Base-by-base conservation (phyloP, 805 yeast genomes). In the Candida tallmaniae region DNA sequence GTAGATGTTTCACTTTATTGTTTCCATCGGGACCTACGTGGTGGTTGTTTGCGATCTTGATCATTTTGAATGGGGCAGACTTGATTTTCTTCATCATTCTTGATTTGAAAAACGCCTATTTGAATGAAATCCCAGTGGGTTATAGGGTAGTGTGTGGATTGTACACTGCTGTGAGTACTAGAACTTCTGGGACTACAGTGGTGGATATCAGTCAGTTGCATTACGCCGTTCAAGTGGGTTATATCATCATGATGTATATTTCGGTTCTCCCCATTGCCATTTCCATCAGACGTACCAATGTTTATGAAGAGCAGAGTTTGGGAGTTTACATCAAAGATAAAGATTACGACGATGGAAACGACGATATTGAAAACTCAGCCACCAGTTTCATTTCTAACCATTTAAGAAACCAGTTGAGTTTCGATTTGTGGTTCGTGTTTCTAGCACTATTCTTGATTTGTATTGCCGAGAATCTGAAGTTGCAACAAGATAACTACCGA, bases 181-280 rank as follows among this genome's bases (percentile, higher is more conserved):
- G 99, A 65, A 93, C 97, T 2, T 96, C 96, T 0, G 99, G 99
- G 0, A 81, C 93, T 46, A 47, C 83, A 0, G 82, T 83, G 25
- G 75, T 89, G 17, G 78, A 82, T 52, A 59, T 93, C 25, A 63
- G 86, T 2, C 54, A 57, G 27, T 65, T 93, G 29, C 93, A 88
- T 50, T 93, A 97, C 0, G 93, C 96, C 0, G 85, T 90, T 32
- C 96, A 88, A 56, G 95, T 93, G 19, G 79, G 93, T 47, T 93
- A 93, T 56, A 73, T 87, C 79, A 73, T 93, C 40, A 90, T 93
- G 97, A 93, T 93, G 98, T 93, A 93, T 62, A 88, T 93, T 18
- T 90, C 97, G 11, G 97, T 90, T 28, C 69, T 89, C 53, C 99
- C 99, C 1, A 66, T 93, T 47, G 98, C 99, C 21, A 93, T 93